A percentile compares a stretch with the other conserved stretches of the same genome.
These are phyloP conservation scores for Calocybe gangraenosa DNA, from an alignment of 768 basidiomycete species.

Conservation along the genomic window DNA sequence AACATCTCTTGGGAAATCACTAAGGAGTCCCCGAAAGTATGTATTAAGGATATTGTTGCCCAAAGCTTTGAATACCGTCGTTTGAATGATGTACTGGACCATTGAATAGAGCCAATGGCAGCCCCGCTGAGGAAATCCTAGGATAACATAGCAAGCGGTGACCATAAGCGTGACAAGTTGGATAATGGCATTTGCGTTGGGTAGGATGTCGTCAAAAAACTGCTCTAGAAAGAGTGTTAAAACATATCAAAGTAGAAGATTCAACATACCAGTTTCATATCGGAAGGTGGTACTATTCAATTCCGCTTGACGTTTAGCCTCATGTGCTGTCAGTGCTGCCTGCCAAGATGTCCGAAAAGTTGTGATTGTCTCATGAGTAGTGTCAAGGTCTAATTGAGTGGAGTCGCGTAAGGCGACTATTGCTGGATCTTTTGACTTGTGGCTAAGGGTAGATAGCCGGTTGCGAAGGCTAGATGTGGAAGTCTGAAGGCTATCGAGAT, in stretches of 20 bases:
- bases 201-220: no score
- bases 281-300: no score
- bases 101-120: conserved; percentile 13
- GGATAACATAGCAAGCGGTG: conserved; percentile 5
- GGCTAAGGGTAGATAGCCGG: no score
- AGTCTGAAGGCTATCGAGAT: no score
- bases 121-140: conserved; percentile 11
- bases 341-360: no score
- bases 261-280: background rate
- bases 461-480: no score
- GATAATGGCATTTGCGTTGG: background rate
- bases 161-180: conserved; percentile 12
- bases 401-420: no score
- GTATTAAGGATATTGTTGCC: background rate
- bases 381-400: background rate
- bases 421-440: no score
- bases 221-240: no score
- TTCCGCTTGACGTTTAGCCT: no score
- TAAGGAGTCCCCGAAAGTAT: background rate
- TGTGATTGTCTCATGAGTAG: background rate
- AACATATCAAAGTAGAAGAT: no score
- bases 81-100: conserved; percentile 7
- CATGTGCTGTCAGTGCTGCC: no score
- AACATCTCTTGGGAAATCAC: conserved; percentile 9
- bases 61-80: background rate